Evolutionary conservation across 768 basidiomycete species (phyloP).

Genomic region (Pleurotus giganteus): DNA sequence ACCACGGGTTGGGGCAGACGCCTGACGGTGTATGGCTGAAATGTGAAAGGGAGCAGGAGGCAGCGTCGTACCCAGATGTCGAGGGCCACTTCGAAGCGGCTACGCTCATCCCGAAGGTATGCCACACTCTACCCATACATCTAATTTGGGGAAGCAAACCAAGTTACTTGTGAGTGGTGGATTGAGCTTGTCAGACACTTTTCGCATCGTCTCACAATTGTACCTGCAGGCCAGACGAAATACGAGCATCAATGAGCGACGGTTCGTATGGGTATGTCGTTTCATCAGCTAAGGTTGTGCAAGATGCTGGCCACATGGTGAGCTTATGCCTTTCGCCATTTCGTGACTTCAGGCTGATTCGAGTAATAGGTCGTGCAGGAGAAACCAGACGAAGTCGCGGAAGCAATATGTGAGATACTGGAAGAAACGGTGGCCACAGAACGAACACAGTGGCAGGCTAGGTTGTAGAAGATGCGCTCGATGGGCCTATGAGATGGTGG

Average conservation of each 20-base stretch:
- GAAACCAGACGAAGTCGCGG: background rate
- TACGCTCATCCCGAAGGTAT: background rate
- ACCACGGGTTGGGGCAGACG: background rate
- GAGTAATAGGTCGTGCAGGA: background rate
- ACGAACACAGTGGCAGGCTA: background rate
- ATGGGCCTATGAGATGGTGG: too few species aligned
- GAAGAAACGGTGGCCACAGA: background rate
- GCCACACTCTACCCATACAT: constrained; percentile 3
- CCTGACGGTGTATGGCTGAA: background rate
- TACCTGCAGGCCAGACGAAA: background rate
- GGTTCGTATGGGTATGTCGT: background rate
- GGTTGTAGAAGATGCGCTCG: background rate
- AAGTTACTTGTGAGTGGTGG: background rate
- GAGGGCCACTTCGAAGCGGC: constrained; percentile 2
- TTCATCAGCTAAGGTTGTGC: background rate
- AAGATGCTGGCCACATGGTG: constrained; percentile 1
- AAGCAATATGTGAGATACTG: background rate
- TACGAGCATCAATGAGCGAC: constrained; percentile 1
- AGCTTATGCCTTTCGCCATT: background rate
- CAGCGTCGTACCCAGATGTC: constrained; percentile 7
- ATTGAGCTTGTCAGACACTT: background rate
- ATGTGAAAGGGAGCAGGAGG: constrained; percentile 1
- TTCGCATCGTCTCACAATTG: background rate
- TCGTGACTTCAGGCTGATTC: background rate
- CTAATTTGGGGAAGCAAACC: constrained; percentile 1